A percentile compares a stretch with the other conserved stretches of the same genome.
Conservation (phyloP, 371 early-diverging fungal genomes). For the Massospora cicadina region DNA sequence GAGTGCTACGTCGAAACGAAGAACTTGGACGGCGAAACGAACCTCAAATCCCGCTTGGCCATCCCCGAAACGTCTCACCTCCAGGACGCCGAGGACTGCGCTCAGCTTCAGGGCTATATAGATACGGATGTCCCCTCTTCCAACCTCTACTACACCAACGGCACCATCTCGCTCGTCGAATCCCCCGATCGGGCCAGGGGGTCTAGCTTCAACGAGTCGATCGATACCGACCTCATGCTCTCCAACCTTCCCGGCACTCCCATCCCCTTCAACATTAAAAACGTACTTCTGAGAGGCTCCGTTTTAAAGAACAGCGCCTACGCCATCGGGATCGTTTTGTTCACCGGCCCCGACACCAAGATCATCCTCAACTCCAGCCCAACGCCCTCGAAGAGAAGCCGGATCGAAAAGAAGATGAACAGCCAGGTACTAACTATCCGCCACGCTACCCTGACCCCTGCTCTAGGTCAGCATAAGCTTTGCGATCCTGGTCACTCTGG, state of each 20-base stretch:
- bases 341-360: constrained; percentile 86
- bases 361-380: constrained; percentile 71
- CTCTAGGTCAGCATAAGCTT: constrained; percentile 54
- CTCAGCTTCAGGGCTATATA: constrained; percentile 30
- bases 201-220: background rate
- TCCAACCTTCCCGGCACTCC: constrained; percentile 12
- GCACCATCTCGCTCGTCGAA: constrained; percentile 23
- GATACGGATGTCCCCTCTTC: constrained; percentile 54
- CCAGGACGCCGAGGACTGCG: constrained; percentile 39
- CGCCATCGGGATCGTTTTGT: constrained; percentile 67
- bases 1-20: constrained; percentile 90
- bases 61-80: constrained; percentile 40
- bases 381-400: constrained; percentile 73
- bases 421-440: constrained; percentile 32
- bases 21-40: constrained; percentile 72
- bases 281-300: constrained; percentile 79
- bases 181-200: constrained; percentile 11
- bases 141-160: constrained; percentile 42
- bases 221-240: background rate
- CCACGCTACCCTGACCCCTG: background rate
- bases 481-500: constrained; percentile 46
- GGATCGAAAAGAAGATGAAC: constrained; percentile 80
- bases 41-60: constrained; percentile 43
- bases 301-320: constrained; percentile 75
- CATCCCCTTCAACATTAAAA: constrained; percentile 52